Evolutionary conservation across 2,329 filamentous ascomycete species (phyloP).

Genomic region (Mycosphaerella sp.): DNA sequence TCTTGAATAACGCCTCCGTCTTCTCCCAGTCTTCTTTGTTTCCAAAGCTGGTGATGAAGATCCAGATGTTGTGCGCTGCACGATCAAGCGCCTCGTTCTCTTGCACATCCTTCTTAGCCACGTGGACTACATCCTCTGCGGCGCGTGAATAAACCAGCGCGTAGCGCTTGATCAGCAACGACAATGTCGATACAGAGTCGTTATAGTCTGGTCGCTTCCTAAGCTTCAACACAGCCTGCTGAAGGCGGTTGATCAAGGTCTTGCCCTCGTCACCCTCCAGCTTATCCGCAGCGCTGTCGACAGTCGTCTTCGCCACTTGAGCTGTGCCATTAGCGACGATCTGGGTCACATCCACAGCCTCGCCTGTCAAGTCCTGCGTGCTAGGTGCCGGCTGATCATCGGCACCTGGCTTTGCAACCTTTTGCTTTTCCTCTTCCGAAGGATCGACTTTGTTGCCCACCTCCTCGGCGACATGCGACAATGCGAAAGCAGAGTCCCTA

Average conservation of each 20-base stretch:
- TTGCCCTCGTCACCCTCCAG: constrained; percentile 65
- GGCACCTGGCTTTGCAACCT: constrained; percentile 47
- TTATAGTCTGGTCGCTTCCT: constrained; percentile 74
- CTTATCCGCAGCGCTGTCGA: constrained; percentile 68
- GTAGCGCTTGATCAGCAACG: constrained; percentile 70
- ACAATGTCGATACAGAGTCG: constrained; percentile 74
- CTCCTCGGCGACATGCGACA: constrained; percentile 69
- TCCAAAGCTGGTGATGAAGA: constrained; percentile 72
- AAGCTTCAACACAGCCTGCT: constrained; percentile 67
- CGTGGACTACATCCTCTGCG: constrained; percentile 59
- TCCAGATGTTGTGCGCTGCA: constrained; percentile 75
- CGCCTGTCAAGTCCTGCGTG: constrained; percentile 54
- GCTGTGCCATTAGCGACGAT: constrained; percentile 42
- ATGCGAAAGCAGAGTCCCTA: constrained; percentile 72
- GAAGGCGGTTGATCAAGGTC: constrained; percentile 67
- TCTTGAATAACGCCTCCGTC: constrained; percentile 61
- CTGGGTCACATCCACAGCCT: constrained; percentile 42
- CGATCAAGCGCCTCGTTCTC: constrained; percentile 68
- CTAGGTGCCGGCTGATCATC: constrained; percentile 50
- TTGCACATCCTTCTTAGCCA: constrained; percentile 63
- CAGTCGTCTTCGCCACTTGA: constrained; percentile 52
- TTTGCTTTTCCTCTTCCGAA: constrained; percentile 53
- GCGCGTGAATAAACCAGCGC: constrained; percentile 70
- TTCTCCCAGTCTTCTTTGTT: constrained; percentile 67
- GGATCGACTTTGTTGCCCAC: constrained; percentile 69